These are phyloP conservation scores for Komagataella mondaviorum DNA, from an alignment of 805 yeast genomes.

Conservation along the genomic window DNA sequence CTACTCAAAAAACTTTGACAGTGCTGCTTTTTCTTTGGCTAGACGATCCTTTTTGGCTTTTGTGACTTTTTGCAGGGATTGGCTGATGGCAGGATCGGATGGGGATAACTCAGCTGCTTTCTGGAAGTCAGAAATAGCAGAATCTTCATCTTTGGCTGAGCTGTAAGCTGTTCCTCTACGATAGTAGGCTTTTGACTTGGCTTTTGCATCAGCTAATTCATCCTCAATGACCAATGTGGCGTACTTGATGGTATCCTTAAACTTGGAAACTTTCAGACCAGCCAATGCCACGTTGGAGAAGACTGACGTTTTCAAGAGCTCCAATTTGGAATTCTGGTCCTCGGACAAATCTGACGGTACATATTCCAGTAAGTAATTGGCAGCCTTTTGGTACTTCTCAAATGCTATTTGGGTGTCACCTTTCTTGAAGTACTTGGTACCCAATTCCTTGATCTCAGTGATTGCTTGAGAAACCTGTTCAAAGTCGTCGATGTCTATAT, in stretches of 20 bases:
- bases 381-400: constrained; percentile 62
- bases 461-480: constrained; percentile 57
- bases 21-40: constrained; percentile 61
- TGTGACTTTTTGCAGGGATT: constrained; percentile 51
- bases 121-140: constrained; percentile 52
- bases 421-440: constrained; percentile 60
- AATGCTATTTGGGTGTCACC: constrained; percentile 44
- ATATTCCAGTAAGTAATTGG: constrained; percentile 54
- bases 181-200: constrained; percentile 74
- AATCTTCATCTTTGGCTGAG: constrained; percentile 51
- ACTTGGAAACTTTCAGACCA: constrained; percentile 48
- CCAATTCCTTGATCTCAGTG: constrained; percentile 55
- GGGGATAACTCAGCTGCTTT: constrained; percentile 55
- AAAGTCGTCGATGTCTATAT: constrained; percentile 44
- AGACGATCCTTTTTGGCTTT: constrained; percentile 34
- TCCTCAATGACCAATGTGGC: constrained; percentile 56
- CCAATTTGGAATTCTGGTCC: constrained; percentile 34
- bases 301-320: constrained; percentile 47
- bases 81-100: constrained; percentile 55
- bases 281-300: constrained; percentile 65
- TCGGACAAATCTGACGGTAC: constrained; percentile 56
- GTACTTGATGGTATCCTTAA: constrained; percentile 39
- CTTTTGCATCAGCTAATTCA: constrained; percentile 44
- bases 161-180: constrained; percentile 73
- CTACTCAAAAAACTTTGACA: constrained; percentile 49